Evolutionary conservation across 805 yeast genomes (phyloP).

Genomic region (Candida orba): DNA sequence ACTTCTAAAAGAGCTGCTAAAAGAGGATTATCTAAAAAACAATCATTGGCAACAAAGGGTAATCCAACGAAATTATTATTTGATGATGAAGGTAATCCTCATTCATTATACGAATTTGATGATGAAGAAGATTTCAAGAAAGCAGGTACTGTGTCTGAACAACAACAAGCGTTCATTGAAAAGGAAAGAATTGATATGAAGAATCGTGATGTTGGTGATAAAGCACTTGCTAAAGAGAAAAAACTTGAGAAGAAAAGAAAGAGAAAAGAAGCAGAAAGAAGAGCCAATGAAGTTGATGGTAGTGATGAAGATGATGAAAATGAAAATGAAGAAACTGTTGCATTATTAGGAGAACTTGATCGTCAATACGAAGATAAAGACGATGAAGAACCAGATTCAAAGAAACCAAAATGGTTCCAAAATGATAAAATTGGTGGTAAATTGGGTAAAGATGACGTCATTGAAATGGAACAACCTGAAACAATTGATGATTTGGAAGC

Average conservation of each 20-base stretch:
- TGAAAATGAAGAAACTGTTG: slow-evolving; percentile 26
- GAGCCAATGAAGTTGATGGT: slow-evolving; percentile 19
- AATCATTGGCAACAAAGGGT: slow-evolving; percentile 51
- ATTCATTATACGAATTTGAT: slow-evolving; percentile 84
- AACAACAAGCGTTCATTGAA: slow-evolving; percentile 58
- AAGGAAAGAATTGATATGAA: slow-evolving; percentile 67
- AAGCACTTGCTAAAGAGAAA: slow-evolving; percentile 66
- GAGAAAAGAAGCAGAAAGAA: slow-evolving; percentile 72
- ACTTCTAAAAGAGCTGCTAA: slow-evolving; percentile 80
- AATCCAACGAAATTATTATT: slow-evolving; percentile 74
- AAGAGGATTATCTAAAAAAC: slow-evolving; percentile 82
- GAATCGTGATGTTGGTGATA: slow-evolving; percentile 69
- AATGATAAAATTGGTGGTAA: slow-evolving; percentile 27
- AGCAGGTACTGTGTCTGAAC: slow-evolving; percentile 58
- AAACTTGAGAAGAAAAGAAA: slow-evolving; percentile 82
- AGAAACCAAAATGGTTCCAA: slow-evolving; percentile 32
- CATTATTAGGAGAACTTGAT: slow-evolving; percentile 24
- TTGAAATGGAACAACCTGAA: slow-evolving; percentile 83
- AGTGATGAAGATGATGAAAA: slow-evolving; percentile 22
- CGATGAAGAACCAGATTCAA: slow-evolving; percentile 23
- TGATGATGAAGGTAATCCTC: slow-evolving; percentile 93
- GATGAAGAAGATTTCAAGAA: slow-evolving; percentile 80
- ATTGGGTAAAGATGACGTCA: slow-evolving; percentile 23
- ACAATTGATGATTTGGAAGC: slow-evolving; percentile 93
- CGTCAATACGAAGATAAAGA: slow-evolving; percentile 23